Percentiles rank a stretch among this genome's conserved stretches.
Conservation (phyloP, 2,329 filamentous ascomycete species). For the Hypomyces perniciosus region DNA sequence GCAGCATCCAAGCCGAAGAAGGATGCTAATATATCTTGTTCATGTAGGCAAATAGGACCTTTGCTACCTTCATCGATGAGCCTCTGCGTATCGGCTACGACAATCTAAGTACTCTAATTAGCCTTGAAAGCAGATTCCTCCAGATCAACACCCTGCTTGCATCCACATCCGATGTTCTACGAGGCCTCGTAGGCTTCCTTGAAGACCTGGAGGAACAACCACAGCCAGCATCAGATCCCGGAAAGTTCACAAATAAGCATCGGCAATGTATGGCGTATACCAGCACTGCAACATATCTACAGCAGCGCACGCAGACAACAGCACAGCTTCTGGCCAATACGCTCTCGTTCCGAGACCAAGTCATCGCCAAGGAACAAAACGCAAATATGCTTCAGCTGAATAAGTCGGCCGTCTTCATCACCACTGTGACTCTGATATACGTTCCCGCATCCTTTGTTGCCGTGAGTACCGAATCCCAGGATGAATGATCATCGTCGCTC, state of each 20-base stretch:
- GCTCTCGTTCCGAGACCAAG: conserved; percentile 24
- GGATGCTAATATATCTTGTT: neutral
- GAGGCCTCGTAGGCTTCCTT: conserved; percentile 14
- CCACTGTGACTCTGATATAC: conserved; percentile 24
- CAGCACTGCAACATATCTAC: conserved; percentile 19
- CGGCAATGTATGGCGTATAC: conserved; percentile 15
- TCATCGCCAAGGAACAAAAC: conserved; percentile 26
- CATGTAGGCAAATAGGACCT: conserved; percentile 20
- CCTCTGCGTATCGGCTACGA: conserved; percentile 23
- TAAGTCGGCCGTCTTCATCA: conserved; percentile 28
- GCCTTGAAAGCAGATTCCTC: conserved; percentile 21
- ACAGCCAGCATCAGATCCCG: neutral
- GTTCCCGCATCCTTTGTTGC: conserved; percentile 31
- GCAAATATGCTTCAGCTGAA: conserved; percentile 26
- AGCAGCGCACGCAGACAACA: conserved; percentile 20
- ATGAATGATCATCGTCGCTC: neutral
- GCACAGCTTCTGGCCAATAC: conserved; percentile 23
- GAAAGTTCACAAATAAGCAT: conserved; percentile 11
- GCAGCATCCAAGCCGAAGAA: too few species aligned
- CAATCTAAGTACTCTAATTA: conserved; percentile 20
- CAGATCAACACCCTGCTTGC: conserved; percentile 18
- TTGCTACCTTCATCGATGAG: conserved; percentile 24
- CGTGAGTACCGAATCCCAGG: conserved; percentile 19
- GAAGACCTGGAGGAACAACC: neutral
- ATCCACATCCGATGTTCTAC: conserved; percentile 16